These are phyloP conservation scores for Viola odorata DNA, from an alignment of 345 rosid genomes.

Conservation along the genomic window DNA sequence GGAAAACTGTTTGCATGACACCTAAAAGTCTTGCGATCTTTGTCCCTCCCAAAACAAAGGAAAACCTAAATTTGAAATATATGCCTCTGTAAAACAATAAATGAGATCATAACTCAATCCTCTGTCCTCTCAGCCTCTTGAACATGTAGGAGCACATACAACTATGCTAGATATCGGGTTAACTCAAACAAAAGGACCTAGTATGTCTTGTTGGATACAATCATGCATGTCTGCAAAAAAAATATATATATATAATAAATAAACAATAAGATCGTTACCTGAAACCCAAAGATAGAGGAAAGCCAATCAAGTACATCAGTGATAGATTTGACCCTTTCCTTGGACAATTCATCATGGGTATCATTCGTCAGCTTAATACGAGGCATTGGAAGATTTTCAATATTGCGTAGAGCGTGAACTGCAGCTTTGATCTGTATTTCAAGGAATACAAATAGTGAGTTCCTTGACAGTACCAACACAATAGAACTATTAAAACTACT, in stretches of 20 bases:
- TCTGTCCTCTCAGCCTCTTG: not conserved
- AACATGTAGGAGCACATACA: not conserved
- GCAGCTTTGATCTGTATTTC: slow-evolving; percentile 73
- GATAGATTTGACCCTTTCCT: slow-evolving; percentile 39
- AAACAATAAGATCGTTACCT: slow-evolving; percentile 43
- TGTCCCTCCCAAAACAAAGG: not conserved
- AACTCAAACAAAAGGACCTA: not conserved
- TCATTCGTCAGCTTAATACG: slow-evolving; percentile 15
- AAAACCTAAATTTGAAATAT: not conserved
- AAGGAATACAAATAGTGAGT: slow-evolving; percentile 4
- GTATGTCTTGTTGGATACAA: slow-evolving; percentile 1
- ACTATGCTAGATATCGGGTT: not conserved
- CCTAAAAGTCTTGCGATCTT: slow-evolving; percentile 1
- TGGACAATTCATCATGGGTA: slow-evolving; percentile 24
- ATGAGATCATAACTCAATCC: not conserved
- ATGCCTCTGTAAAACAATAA: not conserved
- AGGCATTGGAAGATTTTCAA: slow-evolving; percentile 61
- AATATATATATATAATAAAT: no score
- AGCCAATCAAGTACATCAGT: slow-evolving; percentile 91
- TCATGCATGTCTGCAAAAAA: slow-evolving; percentile 6
- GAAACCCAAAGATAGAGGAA: slow-evolving; percentile 87
- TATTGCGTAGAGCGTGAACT: slow-evolving; percentile 49
- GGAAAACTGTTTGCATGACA: not conserved
- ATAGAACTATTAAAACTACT: not conserved
- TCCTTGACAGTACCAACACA: slow-evolving; percentile 7